Evolutionary conservation across 1,284 basidiomycete species (phyloP).

Genomic region (Cystobasidium slooffiae): DNA sequence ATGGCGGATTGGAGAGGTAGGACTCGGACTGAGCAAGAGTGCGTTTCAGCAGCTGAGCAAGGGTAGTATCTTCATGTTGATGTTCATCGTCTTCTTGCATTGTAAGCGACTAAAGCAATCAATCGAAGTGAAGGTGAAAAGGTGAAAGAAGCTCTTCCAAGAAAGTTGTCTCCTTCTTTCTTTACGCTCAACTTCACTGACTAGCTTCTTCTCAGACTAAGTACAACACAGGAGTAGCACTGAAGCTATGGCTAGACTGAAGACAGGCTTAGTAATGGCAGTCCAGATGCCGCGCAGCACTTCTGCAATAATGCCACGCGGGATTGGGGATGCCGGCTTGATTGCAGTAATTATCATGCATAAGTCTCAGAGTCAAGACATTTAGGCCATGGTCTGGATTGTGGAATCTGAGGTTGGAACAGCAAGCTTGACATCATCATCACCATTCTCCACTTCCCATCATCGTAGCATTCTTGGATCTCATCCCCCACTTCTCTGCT

Average conservation of each 20-base stretch:
- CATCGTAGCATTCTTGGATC: neutral
- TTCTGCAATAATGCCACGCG: no score
- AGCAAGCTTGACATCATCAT: neutral
- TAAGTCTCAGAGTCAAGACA: conserved; percentile 10
- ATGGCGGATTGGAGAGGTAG: conserved; percentile 15
- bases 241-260: no score
- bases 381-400: neutral
- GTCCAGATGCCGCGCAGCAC: no score
- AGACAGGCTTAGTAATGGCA: no score
- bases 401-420: neutral
- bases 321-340: no score
- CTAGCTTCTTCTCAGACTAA: no score
- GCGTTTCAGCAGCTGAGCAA: conserved; percentile 21
- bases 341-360: no score
- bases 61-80: conserved; percentile 17
- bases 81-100: neutral
- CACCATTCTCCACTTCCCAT: neutral
- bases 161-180: no score
- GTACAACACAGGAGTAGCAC: no score
- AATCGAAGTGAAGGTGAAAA: neutral
- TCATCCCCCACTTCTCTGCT: neutral
- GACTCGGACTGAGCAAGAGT: conserved; percentile 20
- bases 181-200: no score
- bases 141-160: neutral
- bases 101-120: neutral